phyloP scores from a whole-genome alignment of 345 rosid genomes.

The Luvunga scandens region DNA sequence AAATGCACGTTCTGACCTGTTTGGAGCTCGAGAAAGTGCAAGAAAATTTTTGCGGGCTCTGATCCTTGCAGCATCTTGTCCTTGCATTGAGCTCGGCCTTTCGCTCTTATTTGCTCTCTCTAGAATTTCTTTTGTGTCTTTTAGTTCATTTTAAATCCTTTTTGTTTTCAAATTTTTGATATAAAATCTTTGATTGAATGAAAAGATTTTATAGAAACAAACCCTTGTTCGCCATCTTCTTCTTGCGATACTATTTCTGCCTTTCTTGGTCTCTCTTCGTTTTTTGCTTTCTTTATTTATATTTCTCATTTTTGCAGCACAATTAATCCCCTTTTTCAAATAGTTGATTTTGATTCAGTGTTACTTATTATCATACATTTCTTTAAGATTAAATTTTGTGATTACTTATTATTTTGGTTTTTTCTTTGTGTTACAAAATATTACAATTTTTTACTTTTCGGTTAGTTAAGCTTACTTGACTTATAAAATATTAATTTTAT shows the following conservation, averaged over 20 bases:
- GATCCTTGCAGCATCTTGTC: slow-evolving; percentile 7
- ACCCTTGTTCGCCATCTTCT: neutral
- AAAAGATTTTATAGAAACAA: neutral
- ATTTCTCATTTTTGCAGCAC: no score
- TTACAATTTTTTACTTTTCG: no score
- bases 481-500: no score
- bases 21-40: slow-evolving; percentile 21
- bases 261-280: neutral
- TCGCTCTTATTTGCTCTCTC: slow-evolving; percentile 8
- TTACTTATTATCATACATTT: no score
- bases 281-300: neutral
- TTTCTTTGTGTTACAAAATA: no score
- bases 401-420: no score
- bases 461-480: no score
- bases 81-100: neutral
- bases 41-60: slow-evolving; percentile 1
- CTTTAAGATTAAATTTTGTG: no score
- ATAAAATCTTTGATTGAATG: neutral
- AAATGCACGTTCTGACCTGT: slow-evolving; percentile 29
- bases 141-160: neutral
- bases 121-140: neutral
- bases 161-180: no score
- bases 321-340: no score
- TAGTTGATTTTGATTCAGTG: no score
- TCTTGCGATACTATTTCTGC: neutral